Evolutionary conservation across 2,329 filamentous ascomycete genomes (phyloP), one percentile per base, ranked within the genome.

Genomic region (Exophiala lecanii-corni): DNA sequence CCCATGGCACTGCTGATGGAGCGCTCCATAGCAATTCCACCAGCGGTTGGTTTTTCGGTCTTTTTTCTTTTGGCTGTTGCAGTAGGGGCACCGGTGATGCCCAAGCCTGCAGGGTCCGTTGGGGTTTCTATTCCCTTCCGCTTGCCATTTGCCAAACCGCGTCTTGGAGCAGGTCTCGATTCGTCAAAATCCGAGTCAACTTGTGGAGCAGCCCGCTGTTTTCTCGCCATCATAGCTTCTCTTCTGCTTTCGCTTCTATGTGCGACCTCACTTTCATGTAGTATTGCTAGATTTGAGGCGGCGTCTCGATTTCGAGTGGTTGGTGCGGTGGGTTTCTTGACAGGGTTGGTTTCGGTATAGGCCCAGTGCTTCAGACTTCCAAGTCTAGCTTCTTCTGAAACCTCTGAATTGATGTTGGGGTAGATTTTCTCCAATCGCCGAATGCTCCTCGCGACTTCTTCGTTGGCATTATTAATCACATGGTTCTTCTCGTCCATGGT

Each of bases 401-500:
- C 87, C 64, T 98, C 92, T 47, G 76, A 73, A 52, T 94, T 84
- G 44, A 97, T 79, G 65, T 89, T 82, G 15, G 88, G 84, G 75
- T 86, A 94, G 21, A 94, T 83, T 55, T 86, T 83, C 61, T 95
- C 86, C 59, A 96, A 81, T 39, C 94, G 86, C 47, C 78, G 71
- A 25, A 96, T 75, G 59, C 96, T 89, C 60, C 86, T 86, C 53
- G 87, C 80, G 9, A 97, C 78, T 34, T 89, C 87, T 55, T 94
- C 86, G 57, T 91, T 92, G 41, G 92, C 91, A 12, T 91, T 94
- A 26, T 86, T 84, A 43, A 97, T 84, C 55, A 98, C 92, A 56
- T 96, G 89, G 55, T 96, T 95, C 69, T 98, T 98, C 68, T 98
- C 92, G 60, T 98, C 92, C 26, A 97, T 76, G 1, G 89, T 91